Percentiles rank a stretch among this genome's conserved stretches.
These are phyloP conservation scores for Trametes cingulata DNA, from an alignment of 768 basidiomycete genomes.

Conservation along the genomic window DNA sequence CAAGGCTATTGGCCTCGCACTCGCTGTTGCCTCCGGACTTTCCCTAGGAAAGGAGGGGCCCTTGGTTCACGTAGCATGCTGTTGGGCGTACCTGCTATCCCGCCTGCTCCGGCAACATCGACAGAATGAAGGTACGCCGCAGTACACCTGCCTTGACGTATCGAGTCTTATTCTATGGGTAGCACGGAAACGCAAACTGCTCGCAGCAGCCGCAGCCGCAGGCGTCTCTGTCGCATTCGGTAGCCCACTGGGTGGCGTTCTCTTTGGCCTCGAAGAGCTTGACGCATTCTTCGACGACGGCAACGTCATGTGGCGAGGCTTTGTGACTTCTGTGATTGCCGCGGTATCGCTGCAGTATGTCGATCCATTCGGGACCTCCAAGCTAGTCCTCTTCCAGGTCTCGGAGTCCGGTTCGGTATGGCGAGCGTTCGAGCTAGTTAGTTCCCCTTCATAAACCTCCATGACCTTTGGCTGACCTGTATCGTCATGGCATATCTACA, in stretches of 20 bases:
- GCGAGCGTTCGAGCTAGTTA: constrained; percentile 72
- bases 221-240: constrained; percentile 90
- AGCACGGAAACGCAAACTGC: constrained; percentile 80
- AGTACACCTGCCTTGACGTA: background rate
- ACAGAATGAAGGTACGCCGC: constrained; percentile 66
- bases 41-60: constrained; percentile 90
- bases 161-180: background rate
- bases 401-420: constrained; percentile 61
- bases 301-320: constrained; percentile 84
- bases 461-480: too few species aligned
- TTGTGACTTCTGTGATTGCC: constrained; percentile 86
- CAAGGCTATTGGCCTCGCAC: constrained; percentile 79
- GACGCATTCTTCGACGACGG: constrained; percentile 70
- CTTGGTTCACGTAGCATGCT: constrained; percentile 82
- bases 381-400: constrained; percentile 79
- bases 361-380: constrained; percentile 84
- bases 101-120: constrained; percentile 69
- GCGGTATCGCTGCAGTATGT: constrained; percentile 83
- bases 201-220: constrained; percentile 82
- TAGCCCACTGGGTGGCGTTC: constrained; percentile 81
- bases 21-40: constrained; percentile 83
- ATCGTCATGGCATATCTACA: too few species aligned
- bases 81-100: constrained; percentile 73
- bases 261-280: constrained; percentile 82
- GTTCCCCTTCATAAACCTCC: constrained; percentile 25